Evolutionary conservation across 805 yeast species (phyloP), one percentile per base, ranked within the genome.

Genomic region (Suhomyces sp.): DNA sequence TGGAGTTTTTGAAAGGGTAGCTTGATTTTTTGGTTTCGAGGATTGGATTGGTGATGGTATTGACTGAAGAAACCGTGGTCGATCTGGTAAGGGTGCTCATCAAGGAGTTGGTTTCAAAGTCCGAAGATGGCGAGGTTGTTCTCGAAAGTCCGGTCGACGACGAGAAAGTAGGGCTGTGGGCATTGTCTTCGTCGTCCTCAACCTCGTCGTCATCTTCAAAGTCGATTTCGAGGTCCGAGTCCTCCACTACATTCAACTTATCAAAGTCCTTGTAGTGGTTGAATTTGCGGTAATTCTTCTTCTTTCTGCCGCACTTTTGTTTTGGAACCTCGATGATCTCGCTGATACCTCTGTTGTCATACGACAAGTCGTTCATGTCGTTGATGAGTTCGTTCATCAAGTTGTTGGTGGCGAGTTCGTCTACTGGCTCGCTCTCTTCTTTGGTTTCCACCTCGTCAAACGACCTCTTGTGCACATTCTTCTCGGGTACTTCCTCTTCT

Each of bases 41-140:
- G 33, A 55, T 36, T 7, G 55, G 54, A 48, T 62, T 64, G 47
- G 76, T 70, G 6, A 41, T 33, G 31, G 56, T 56, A 44, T 54
- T 54, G 40, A 57, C 54, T 19, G 53, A 50, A 13, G 73, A 67
- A 5, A 73, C 75, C 2, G 78, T 74, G 24, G 78, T 75, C 10
- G 77, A 72, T 49, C 79, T 57, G 0, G 79, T 75, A 49, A 74
- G 63, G 8, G 73, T 59, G 17, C 71, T 59, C 78, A 74, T 74
- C 48, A 74, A 62, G 48, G 71, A 67, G 52, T 71, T 66, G 10
- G 63, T 59, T 50, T 70, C 75, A 23, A 61, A 62, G 51, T 64
- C 64, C 4, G 65, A 65, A 12, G 66, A 61, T 3, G 78, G 78
- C 12, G 77, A 71, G 5, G 73, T 68, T 33, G 75, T 72, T 44